phyloP scores from a whole-genome alignment of 2,329 filamentous ascomycete species.

The Botryotinia convoluta region DNA sequence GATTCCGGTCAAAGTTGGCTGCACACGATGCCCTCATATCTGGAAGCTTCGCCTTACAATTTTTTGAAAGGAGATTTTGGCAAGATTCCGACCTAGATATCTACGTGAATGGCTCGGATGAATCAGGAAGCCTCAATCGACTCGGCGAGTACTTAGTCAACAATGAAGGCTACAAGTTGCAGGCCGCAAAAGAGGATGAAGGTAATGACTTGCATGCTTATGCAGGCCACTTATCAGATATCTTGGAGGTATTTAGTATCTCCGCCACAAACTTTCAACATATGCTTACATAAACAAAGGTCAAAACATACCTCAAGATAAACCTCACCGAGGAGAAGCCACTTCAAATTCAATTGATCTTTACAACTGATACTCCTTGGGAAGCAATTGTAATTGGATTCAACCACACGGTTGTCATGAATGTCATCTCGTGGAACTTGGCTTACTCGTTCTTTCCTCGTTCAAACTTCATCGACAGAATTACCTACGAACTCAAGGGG shows the following conservation, averaged over 20 bases:
- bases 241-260: background rate
- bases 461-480: background rate
- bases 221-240: background rate
- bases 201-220: background rate
- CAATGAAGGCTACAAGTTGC: background rate
- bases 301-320: background rate
- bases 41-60: constrained; percentile 22
- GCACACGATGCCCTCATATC: constrained; percentile 16
- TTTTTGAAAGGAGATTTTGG: constrained; percentile 19
- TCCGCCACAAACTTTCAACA: too few species aligned
- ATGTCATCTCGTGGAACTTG: constrained; percentile 5
- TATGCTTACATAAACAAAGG: background rate
- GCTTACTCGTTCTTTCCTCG: constrained; percentile 4
- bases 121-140: background rate
- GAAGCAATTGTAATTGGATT: background rate
- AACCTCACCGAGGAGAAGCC: background rate
- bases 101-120: constrained; percentile 3
- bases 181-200: background rate
- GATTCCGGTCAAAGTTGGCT: constrained; percentile 10
- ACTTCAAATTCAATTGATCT: background rate
- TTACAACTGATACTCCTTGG: background rate
- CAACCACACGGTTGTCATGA: background rate
- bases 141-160: background rate
- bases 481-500: background rate
- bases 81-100: constrained; percentile 20